Evolutionary conservation across 768 basidiomycete species (phyloP).

Genomic region (Leccinum rimulosum): DNA sequence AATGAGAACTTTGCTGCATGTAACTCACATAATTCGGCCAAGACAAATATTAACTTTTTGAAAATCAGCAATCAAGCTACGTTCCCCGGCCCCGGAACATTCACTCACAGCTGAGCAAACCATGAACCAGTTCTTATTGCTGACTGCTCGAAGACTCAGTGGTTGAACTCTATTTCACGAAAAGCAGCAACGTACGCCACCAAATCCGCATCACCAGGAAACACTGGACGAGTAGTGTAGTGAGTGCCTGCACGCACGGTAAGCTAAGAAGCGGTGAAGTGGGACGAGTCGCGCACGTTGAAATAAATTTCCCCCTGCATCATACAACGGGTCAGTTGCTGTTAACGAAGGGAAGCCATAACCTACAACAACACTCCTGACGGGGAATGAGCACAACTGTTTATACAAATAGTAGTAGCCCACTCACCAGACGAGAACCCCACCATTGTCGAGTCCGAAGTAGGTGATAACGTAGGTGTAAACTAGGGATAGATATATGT

Average conservation of each 20-base stretch:
- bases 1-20: not conserved
- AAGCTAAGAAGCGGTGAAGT: not conserved
- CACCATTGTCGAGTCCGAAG: constrained; percentile 33
- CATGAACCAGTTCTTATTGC: constrained; percentile 42
- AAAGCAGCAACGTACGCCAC: constrained; percentile 34
- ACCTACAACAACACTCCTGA: constrained; percentile 28
- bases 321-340: constrained; percentile 8
- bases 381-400: not conserved
- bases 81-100: not conserved
- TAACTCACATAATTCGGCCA: constrained; percentile 38
- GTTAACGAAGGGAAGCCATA: not conserved
- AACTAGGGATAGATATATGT: constrained; percentile 30
- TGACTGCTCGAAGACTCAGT: constrained; percentile 36
- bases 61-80: not conserved
- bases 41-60: constrained; percentile 30
- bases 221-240: constrained; percentile 51
- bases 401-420: not conserved
- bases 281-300: constrained; percentile 32
- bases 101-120: constrained; percentile 29
- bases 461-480: constrained; percentile 47
- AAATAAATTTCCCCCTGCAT: constrained; percentile 48
- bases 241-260: constrained; percentile 31
- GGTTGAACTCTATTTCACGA: not conserved
- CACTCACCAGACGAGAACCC: constrained; percentile 41
- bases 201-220: constrained; percentile 53